Conservation (phyloP, 2,329 filamentous ascomycete species). For the Claviceps cyperi region DNA sequence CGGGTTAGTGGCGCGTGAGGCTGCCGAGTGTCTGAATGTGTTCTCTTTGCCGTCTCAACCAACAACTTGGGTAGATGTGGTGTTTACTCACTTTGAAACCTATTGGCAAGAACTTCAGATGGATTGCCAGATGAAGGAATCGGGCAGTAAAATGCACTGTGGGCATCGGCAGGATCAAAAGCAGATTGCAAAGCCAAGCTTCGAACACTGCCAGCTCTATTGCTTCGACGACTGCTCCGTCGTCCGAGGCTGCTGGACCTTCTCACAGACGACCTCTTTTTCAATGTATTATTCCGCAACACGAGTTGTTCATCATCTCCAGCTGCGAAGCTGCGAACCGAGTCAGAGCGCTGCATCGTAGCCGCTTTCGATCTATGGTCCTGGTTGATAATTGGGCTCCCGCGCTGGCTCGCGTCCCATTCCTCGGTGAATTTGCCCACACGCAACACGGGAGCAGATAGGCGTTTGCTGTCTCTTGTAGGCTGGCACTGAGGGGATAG, state of each 20-base stretch:
- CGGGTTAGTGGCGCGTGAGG: neutral
- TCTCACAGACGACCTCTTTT: conserved; percentile 73
- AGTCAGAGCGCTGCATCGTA: conserved; percentile 46
- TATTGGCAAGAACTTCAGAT: conserved; percentile 71
- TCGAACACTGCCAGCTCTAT: conserved; percentile 73
- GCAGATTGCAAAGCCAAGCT: conserved; percentile 61
- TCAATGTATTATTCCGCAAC: conserved; percentile 55
- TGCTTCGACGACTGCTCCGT: conserved; percentile 69
- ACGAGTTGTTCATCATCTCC: conserved; percentile 29
- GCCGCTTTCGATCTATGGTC: conserved; percentile 11
- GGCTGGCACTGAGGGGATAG: conserved; percentile 11
- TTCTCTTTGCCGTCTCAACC: neutral
- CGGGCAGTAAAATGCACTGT: conserved; percentile 80
- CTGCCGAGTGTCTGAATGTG: no score
- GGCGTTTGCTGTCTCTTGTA: neutral
- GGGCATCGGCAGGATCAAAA: conserved; percentile 52
- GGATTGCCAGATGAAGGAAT: conserved; percentile 78
- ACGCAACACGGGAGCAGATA: conserved; percentile 1
- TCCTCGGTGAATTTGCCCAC: conserved; percentile 50
- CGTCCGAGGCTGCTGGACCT: conserved; percentile 60
- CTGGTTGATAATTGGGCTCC: conserved; percentile 47
- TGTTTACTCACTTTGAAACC: conserved; percentile 63
- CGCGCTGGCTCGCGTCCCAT: conserved; percentile 55
- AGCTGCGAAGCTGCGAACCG: conserved; percentile 38
- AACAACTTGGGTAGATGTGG: neutral